phyloP scores from a whole-genome alignment of 352 stramenopile genomes.

The Thalassiosira allenii region DNA sequence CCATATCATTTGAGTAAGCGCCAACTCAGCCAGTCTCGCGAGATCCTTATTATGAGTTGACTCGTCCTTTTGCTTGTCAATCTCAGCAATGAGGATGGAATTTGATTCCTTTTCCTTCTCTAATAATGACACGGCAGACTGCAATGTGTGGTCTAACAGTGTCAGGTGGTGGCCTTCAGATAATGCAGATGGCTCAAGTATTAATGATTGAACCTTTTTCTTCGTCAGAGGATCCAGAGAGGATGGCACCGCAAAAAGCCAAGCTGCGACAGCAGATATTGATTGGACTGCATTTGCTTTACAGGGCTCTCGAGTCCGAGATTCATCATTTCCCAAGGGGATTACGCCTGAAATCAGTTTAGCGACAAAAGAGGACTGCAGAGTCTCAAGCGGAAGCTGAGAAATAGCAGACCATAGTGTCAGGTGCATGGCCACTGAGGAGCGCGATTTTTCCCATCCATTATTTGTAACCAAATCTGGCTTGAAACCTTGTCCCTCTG shows the following conservation, averaged over 20 bases:
- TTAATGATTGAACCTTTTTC: constrained; percentile 45
- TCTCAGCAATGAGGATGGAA: constrained; percentile 40
- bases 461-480: constrained; percentile 22
- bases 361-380: constrained; percentile 34
- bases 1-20: constrained; percentile 30
- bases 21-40: constrained; percentile 15
- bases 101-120: not conserved
- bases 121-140: no score
- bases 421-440: constrained; percentile 46
- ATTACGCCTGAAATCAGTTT: constrained; percentile 46
- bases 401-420: constrained; percentile 59
- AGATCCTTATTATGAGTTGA: constrained; percentile 26
- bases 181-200: constrained; percentile 21
- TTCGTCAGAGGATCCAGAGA: constrained; percentile 57
- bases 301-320: constrained; percentile 1
- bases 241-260: constrained; percentile 38
- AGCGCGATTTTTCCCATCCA: constrained; percentile 37
- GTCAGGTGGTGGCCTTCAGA: no score
- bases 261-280: constrained; percentile 39
- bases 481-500: constrained; percentile 30
- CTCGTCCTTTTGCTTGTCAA: constrained; percentile 1
- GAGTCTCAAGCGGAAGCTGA: constrained; percentile 38
- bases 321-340: constrained; percentile 2
- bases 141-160: not conserved
- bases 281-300: constrained; percentile 51